Conservation (phyloP, 2,329 filamentous ascomycete species). For the Didymella pinodella region DNA sequence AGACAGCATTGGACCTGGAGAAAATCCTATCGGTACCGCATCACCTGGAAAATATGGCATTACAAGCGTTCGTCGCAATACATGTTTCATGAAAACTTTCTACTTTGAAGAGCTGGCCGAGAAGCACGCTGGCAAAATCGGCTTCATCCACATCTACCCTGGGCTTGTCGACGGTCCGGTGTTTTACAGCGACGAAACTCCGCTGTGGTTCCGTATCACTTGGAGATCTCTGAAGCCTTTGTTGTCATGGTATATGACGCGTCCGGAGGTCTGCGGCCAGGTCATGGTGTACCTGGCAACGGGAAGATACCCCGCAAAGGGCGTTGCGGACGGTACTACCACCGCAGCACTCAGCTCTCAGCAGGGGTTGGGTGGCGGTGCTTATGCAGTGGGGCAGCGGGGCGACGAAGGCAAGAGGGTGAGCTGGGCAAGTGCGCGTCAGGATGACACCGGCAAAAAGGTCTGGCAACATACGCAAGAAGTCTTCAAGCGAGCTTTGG, state of each 20-base stretch:
- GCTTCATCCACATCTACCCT: conserved; percentile 45
- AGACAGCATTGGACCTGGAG: conserved; percentile 31
- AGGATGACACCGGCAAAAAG: conserved; percentile 36
- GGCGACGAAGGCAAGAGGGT: conserved; percentile 31
- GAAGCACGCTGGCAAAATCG: conserved; percentile 33
- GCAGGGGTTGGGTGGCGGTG: conserved; percentile 35
- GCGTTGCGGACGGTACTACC: conserved; percentile 2
- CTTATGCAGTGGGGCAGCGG: conserved; percentile 37
- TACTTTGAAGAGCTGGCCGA: conserved; percentile 38
- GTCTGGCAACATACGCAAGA: conserved; percentile 47
- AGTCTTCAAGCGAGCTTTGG: conserved; percentile 26
- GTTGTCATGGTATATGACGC: conserved; percentile 32
- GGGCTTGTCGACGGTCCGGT: conserved; percentile 44
- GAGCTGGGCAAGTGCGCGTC: conserved; percentile 31
- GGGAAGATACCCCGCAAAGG: conserved; percentile 33
- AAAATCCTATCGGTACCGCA: conserved; percentile 42
- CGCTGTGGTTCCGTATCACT: conserved; percentile 41
- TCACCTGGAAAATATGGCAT: conserved; percentile 35
- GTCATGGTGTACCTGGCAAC: conserved; percentile 45
- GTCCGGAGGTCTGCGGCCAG: conserved; percentile 40
- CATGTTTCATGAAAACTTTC: conserved; percentile 46
- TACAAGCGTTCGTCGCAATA: conserved; percentile 37
- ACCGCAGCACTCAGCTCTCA: conserved; percentile 30
- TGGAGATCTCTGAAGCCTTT: conserved; percentile 40
- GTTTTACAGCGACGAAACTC: conserved; percentile 36